A percentile compares a stretch with the other conserved stretches of the same genome.
Evolutionary conservation across 2,329 filamentous ascomycete species (phyloP).

Genomic region (Sporothrix sp.): DNA sequence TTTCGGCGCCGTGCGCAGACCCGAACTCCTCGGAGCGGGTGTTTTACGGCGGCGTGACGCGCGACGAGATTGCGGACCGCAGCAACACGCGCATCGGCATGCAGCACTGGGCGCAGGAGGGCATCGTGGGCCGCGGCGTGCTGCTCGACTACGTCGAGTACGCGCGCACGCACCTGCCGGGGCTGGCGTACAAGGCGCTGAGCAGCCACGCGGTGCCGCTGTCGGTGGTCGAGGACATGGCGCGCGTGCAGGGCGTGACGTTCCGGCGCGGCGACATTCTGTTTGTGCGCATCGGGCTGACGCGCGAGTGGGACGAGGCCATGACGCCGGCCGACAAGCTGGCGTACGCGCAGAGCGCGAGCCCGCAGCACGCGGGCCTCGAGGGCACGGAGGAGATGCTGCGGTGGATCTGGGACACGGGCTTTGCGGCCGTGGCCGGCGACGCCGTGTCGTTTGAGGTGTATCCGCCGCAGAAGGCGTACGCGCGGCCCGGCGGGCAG

Average conservation of each 20-base stretch:
- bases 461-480: conserved; percentile 29
- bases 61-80: conserved; percentile 35
- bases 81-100: conserved; percentile 36
- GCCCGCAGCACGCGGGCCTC: conserved; percentile 29
- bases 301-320: conserved; percentile 41
- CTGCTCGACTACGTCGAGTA: conserved; percentile 41
- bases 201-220: conserved; percentile 29
- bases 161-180: conserved; percentile 18
- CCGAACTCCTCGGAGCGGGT: conserved; percentile 29
- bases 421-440: conserved; percentile 37
- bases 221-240: conserved; percentile 24
- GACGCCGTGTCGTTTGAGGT: conserved; percentile 25
- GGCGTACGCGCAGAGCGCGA: conserved; percentile 14
- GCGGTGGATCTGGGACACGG: conserved; percentile 37
- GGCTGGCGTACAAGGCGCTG: conserved; percentile 28
- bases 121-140: conserved; percentile 41
- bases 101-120: conserved; percentile 26
- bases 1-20: conserved; percentile 31
- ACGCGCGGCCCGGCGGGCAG: conserved; percentile 15
- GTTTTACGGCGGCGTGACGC: conserved; percentile 40
- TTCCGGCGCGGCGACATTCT: conserved; percentile 44
- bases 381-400: conserved; percentile 30
- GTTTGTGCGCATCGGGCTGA: conserved; percentile 34
- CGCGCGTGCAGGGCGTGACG: conserved; percentile 32
- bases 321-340: conserved; percentile 22